Evolutionary conservation across 2,329 filamentous ascomycete species (phyloP), one percentile per base, ranked within the genome.

Genomic region (Pestalotiopsis sp.): DNA sequence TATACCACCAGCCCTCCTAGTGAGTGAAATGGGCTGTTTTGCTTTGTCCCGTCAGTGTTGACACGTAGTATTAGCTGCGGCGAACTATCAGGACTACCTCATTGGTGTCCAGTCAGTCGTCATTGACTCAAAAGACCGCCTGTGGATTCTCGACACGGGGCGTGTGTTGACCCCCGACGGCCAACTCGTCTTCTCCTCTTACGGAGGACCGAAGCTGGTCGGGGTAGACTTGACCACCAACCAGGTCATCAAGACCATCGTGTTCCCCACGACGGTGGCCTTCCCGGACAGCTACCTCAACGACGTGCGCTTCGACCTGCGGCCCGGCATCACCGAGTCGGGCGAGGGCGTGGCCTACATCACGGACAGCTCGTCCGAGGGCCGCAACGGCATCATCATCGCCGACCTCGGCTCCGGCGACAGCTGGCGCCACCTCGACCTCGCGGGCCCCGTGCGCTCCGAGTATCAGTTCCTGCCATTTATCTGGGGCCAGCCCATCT

Each of bases 111-210:
- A 87, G 73, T 84, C 80, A 52, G 83, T 87, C 1, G 84, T 87
- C 12, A 79, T 87, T 20, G 85, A 88, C 70, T 71, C 84, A 0
- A 73, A 77, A 2, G 84, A 87, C 73, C 80, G 83, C 6, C 79
- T 87, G 23, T 87, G 85, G 85, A 82, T 87, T 65, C 80, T 87
- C 7, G 86, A 88, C 70, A 87, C 85, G 3, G 85, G 85, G 3
- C 61, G 61, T 3, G 61, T 64, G n/a, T 5, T 64, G 61, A 64
- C 61, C 1, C 9, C 80, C 85, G 79, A 85, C 59, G 82, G 82
- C 4, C 82, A 80, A 0, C 80, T 86, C 12, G 78, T 86, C 11
- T 73, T 75, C 0, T 80, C 85, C 0, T 76, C 79, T 1, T 79
- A 80, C 36, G 85, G 85, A 45, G 85, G 86, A 0, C 83, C 85